phyloP scores from a whole-genome alignment of 1,284 basidiomycete genomes.

The Trichosporon asahii region DNA sequence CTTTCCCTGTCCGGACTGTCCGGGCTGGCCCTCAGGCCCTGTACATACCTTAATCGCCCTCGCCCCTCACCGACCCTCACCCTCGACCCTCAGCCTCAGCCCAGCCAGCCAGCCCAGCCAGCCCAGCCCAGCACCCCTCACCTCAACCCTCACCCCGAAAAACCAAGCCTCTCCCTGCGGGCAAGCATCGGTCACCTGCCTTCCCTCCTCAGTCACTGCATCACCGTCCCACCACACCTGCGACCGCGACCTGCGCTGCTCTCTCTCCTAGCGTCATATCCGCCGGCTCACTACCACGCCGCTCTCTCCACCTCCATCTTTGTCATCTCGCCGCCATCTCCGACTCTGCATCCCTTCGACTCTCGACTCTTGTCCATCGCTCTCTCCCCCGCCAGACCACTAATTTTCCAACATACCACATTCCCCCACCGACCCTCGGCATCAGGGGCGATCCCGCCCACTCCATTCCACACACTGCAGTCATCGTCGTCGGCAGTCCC shows the following conservation, averaged over 20 bases:
- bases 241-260: background rate
- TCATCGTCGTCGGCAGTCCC: background rate
- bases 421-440: conserved; percentile 3
- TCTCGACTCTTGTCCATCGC: background rate
- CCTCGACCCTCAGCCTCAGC: background rate
- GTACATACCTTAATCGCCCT: background rate
- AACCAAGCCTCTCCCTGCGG: background rate
- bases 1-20: background rate
- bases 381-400: background rate
- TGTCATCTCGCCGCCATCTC: background rate
- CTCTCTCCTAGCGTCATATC: background rate
- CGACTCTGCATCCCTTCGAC: background rate
- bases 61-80: background rate
- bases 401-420: conserved; percentile 6
- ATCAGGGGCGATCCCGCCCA: conserved; percentile 9
- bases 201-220: background rate
- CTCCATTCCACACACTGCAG: conserved; percentile 10
- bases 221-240: background rate
- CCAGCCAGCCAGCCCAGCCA: background rate
- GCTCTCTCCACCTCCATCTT: background rate
- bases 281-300: background rate
- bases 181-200: conserved; percentile 1
- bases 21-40: conserved; percentile 3
- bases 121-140: background rate
- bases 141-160: conserved; percentile 4